These are phyloP conservation scores for Termitomyces sp. DNA, from an alignment of 768 basidiomycete species.

Conservation along the genomic window DNA sequence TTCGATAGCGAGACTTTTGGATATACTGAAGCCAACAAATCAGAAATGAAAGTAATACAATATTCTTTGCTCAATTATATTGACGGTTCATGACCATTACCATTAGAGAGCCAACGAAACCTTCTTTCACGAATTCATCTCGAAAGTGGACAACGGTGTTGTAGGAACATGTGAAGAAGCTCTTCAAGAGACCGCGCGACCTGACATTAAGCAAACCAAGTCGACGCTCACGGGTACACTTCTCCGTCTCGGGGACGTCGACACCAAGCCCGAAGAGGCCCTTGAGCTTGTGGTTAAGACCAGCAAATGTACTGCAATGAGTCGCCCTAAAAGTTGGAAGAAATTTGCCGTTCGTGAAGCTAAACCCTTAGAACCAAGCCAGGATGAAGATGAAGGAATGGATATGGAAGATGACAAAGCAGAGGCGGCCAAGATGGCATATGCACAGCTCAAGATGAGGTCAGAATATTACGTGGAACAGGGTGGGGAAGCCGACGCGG, in stretches of 20 bases:
- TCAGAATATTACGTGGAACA: slow-evolving; percentile 55
- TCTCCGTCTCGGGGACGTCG: slow-evolving; percentile 75
- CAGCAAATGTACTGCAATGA: slow-evolving; percentile 73
- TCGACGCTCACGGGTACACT: slow-evolving; percentile 60
- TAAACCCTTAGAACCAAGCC: slow-evolving; percentile 14
- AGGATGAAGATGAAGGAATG: slow-evolving; percentile 21
- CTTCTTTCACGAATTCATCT: slow-evolving; percentile 52
- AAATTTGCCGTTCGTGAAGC: slow-evolving; percentile 50
- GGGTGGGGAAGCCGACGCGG: slow-evolving; percentile 31
- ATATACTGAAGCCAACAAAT: slow-evolving; percentile 64
- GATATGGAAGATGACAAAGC: slow-evolving; percentile 29
- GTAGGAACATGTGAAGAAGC: slow-evolving; percentile 63
- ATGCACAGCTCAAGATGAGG: slow-evolving; percentile 39
- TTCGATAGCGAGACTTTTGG: slow-evolving; percentile 71
- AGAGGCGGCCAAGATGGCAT: slow-evolving; percentile 27
- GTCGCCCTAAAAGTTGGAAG: slow-evolving; percentile 72
- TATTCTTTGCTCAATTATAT: neutral
- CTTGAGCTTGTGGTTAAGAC: slow-evolving; percentile 69
- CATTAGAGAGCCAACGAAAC: slow-evolving; percentile 65
- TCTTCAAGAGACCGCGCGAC: slow-evolving; percentile 51
- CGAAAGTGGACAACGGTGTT: slow-evolving; percentile 39
- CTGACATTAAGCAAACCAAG: slow-evolving; percentile 62
- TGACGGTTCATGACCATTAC: neutral
- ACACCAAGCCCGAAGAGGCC: slow-evolving; percentile 60
- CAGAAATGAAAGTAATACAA: slow-evolving; percentile 57